Evolutionary conservation across 2,329 filamentous ascomycete genomes (phyloP), one percentile per base, ranked within the genome.

Genomic region (Venturia carpophila): DNA sequence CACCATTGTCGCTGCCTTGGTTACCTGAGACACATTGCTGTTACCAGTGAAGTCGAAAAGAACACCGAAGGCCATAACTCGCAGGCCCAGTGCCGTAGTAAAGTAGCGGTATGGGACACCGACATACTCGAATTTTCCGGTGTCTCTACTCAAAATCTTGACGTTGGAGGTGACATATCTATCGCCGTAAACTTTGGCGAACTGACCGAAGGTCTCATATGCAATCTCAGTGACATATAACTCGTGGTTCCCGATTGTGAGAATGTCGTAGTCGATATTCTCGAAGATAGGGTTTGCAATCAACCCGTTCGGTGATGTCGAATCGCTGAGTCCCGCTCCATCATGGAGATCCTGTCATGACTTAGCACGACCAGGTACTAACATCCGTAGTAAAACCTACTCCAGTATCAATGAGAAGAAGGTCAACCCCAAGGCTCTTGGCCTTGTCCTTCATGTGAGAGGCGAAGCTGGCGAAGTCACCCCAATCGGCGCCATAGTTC

Each of bases 401-500:
- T 49, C 84, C 84, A 55, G 84, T 86, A 69, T 88, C 85, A 61
- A 87, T 73, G 15, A 87, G 72, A 61, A 87, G 75, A 65, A 87
- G 70, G 68, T 88, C 85, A 6, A 87, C 84, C 11, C 81, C 80
- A 68, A 85, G 76, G 15, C 79, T 76, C 24, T 76, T 75, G 4
- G 85, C 85, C 69, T 82, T 84, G 65, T 81, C 74, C 72, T 83
- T 84, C 83, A 87, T 86, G 67, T 80, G 80, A 62, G 78, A 79
- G 15, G 81, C 79, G 70, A 87, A 87, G 64, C 82, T 82, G 52
- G 84, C 83, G 72, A 83, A 87, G 71, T 88, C 85, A 30, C 85
- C 85, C 83, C 84, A 87, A 70, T 88, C 85, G 1, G 84, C 85
- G 49, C 84, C 84, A 67, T 86, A 87, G 70, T 85, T 86, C 69